These are phyloP conservation scores for Colletotrichum australisinense DNA, from an alignment of 2,329 filamentous ascomycete species.

Conservation along the genomic window DNA sequence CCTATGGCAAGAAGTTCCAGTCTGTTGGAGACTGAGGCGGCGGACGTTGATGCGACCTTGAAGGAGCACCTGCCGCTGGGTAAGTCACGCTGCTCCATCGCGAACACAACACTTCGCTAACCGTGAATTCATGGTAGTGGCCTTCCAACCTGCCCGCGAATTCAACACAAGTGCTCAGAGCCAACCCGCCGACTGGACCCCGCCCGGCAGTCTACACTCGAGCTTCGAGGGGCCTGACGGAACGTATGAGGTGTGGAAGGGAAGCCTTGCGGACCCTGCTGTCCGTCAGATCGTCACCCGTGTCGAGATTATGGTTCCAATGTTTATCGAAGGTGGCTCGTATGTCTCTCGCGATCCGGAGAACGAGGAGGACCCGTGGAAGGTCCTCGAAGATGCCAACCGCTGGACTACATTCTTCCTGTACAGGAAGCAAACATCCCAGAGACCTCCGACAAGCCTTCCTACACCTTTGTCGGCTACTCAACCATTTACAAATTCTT, in stretches of 20 bases:
- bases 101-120: neutral
- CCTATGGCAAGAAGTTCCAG: slow-evolving; percentile 78
- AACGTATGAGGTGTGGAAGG: slow-evolving; percentile 87
- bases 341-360: slow-evolving; percentile 67
- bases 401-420: slow-evolving; percentile 95
- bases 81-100: slow-evolving; percentile 48
- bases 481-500: slow-evolving; percentile 92
- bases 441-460: slow-evolving; percentile 55
- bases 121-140: slow-evolving; percentile 58
- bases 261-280: slow-evolving; percentile 75
- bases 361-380: slow-evolving; percentile 47
- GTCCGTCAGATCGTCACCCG: slow-evolving; percentile 81
- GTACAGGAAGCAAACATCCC: slow-evolving; percentile 71
- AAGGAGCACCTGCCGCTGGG: slow-evolving; percentile 75
- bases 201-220: slow-evolving; percentile 79
- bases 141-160: slow-evolving; percentile 71
- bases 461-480: slow-evolving; percentile 90
- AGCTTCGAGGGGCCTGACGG: slow-evolving; percentile 71
- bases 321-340: slow-evolving; percentile 95
- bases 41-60: slow-evolving; percentile 75
- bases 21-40: slow-evolving; percentile 72
- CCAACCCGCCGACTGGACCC: slow-evolving; percentile 65
- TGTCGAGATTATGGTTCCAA: slow-evolving; percentile 83
- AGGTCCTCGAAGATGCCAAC: slow-evolving; percentile 66
- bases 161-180: slow-evolving; percentile 64